A percentile compares a stretch with the other conserved stretches of the same genome.
Conservation (phyloP, 169 alveolate species). For the Plasmodium adleri region DNA sequence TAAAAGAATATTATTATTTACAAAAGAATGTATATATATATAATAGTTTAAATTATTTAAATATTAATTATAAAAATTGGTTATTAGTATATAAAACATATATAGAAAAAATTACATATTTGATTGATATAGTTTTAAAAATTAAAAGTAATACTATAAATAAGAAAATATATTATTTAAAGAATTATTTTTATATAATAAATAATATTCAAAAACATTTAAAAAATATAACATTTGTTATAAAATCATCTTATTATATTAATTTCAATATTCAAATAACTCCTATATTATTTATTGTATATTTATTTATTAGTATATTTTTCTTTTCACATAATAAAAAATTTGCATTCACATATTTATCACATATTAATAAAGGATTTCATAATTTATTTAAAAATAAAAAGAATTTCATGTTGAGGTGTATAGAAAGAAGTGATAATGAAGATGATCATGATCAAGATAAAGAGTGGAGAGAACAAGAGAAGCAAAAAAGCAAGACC, state of each 20-base stretch:
- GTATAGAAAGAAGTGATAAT: background rate
- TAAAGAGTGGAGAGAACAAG: background rate
- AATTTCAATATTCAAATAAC: conserved; percentile 69
- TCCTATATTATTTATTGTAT: conserved; percentile 55
- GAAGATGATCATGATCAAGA: conserved; percentile 5
- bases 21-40: conserved; percentile 60
- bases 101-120: conserved; percentile 56
- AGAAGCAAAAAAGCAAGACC: background rate
- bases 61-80: conserved; percentile 76
- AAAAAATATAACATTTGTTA: conserved; percentile 16
- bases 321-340: conserved; percentile 69
- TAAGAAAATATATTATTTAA: conserved; percentile 23
- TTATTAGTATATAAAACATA: conserved; percentile 50
- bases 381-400: conserved; percentile 29
- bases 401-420: background rate
- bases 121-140: conserved; percentile 57
- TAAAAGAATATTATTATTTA: background rate
- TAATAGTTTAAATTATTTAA: conserved; percentile 61
- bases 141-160: conserved; percentile 43
- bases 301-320: conserved; percentile 62
- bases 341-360: conserved; percentile 50
- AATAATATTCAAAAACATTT: conserved; percentile 62
- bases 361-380: conserved; percentile 49
- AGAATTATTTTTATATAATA: conserved; percentile 63
- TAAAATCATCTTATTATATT: conserved; percentile 68